Evolutionary conservation across 2,329 filamentous ascomycete species (phyloP).

Genomic region (Stagonosporopsis chrysanthemi): DNA sequence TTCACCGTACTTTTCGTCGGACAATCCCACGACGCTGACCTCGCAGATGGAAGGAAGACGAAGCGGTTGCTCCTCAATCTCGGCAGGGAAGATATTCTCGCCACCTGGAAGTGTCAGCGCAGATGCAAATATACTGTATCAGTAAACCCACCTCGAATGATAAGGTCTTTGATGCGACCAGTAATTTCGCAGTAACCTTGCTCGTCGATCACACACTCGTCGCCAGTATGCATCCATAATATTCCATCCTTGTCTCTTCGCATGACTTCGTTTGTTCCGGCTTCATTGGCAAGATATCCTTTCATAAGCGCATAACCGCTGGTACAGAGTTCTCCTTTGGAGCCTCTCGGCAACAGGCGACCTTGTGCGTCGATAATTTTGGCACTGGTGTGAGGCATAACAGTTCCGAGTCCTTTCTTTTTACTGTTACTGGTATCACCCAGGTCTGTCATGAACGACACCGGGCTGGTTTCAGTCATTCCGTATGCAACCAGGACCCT

Average conservation of each 20-base stretch:
- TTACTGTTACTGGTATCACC: not conserved
- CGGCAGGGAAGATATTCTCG: not conserved
- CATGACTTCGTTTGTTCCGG: not conserved
- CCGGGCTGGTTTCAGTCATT: not conserved
- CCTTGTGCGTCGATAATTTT: not conserved
- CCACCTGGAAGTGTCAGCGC: not conserved
- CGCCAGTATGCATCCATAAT: not conserved
- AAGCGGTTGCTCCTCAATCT: not conserved
- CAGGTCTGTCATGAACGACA: not conserved
- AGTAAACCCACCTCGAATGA: not conserved
- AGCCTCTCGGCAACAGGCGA: not conserved
- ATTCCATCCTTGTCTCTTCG: not conserved
- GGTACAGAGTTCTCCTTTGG: not conserved
- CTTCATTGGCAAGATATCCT: not conserved
- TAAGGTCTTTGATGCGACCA: not conserved
- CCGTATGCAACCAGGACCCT: not conserved
- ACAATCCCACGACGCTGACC: not conserved
- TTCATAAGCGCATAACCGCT: not conserved
- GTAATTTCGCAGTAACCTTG: not conserved
- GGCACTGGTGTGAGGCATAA: not conserved
- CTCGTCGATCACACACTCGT: not conserved
- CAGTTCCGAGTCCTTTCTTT: not conserved
- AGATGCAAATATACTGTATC: too few relatives aligned
- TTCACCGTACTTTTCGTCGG: not conserved
- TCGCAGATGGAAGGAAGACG: not conserved